Evolutionary conservation across 2,329 filamentous ascomycete genomes (phyloP), one percentile per base, ranked within the genome.

Genomic region (Cladosporium sp.): DNA sequence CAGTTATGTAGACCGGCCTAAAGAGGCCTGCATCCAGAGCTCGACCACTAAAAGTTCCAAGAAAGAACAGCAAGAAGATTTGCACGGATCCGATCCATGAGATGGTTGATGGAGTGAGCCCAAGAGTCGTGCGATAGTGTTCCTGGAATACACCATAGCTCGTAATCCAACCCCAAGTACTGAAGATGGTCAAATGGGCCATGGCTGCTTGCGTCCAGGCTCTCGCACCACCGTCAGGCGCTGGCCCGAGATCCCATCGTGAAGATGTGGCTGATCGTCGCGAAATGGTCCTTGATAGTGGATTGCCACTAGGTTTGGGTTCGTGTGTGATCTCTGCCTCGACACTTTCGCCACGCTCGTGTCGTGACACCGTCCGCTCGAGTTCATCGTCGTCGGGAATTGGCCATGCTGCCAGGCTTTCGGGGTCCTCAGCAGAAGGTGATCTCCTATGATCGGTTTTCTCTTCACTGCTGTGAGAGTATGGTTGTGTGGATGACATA

Each of bases 51-150:
- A 85, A 74, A 30, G 83, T 79, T 11, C 83, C 83, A 30, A 85
- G 74, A 51, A 83, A 76, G 70, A 86, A 80, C 28, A 86, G 76
- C 16, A 86, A 78, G 71, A 85, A 85, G 10, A 82, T 78, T 66
- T 85, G 82, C 16, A 84, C 72, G 2, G 81, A 81, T 48, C 83
- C 83, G 56, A 86, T 82, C 81, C 83, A 85, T 48, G 83, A 82
- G 66, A 86, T 83, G 5, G 78, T 78, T 0, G 82, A 83, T 4
- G 74, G 69, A 0, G 72, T 59, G n/a, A 74, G 67, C n/a, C 75
- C 68, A 0, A 79, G 75, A 0, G 67, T 69, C 1, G 70, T 63
- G 28, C 71, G 68, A 64, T 84, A 84, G 69, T 83, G 82, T 3
- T 80, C 77, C 67, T 83, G 80, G 65, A 81, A 65, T 10, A 56